Evolutionary conservation across 2,329 filamentous ascomycete genomes (phyloP), one percentile per base, ranked within the genome.

Genomic region (Calonectria pteridis): DNA sequence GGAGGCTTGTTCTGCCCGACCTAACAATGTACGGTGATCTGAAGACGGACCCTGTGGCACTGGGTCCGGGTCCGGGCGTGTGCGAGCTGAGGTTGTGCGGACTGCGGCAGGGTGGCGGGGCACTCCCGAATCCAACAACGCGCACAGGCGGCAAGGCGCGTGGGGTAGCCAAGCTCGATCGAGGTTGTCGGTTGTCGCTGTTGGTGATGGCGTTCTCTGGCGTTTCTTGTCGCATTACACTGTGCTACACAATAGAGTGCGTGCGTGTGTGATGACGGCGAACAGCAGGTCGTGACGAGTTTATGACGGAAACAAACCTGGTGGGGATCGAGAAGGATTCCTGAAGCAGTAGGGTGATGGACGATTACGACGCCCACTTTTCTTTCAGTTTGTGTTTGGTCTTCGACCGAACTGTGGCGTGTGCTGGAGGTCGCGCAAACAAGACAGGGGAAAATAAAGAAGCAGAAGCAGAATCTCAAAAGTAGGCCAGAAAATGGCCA

Each of bases 31-130:
- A 67, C 40, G 43, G 35, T 63, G 35, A 31, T 71, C 50, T 50
- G n/a, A 72, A 65, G 33, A 50, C 59, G 51, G 58, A 69, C 40
- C 70, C 65, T 50, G 67, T 33, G 20, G 66, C 50, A 35, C 7
- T 49, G n/a, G 40, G 40, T 43, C 40, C 26, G 37, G 59, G 29
- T 46, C 37, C 28, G 37, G 55, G 55, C 55, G 31, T 28, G 31
- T 33, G 18, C n/a, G 33, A 62, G 35, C 26, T 67, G 65, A 53
- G n/a, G 46, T 66, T 49, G 68, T 55, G 49, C 31, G 31, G 64
- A 59, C 55, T 64, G 55, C 68, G 68, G 63, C 70, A 62, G 55
- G 65, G 49, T 55, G 70, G 65, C 58, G 70, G 65, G 70, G 65
- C 49, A 51, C 35, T 64, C 33, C 67, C 55, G 65, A 72, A 65